Percentiles rank a stretch among this genome's conserved stretches.
Evolutionary conservation across 2,329 filamentous ascomycete species (phyloP).

Genomic region (Conoideocrella luteorostrata): DNA sequence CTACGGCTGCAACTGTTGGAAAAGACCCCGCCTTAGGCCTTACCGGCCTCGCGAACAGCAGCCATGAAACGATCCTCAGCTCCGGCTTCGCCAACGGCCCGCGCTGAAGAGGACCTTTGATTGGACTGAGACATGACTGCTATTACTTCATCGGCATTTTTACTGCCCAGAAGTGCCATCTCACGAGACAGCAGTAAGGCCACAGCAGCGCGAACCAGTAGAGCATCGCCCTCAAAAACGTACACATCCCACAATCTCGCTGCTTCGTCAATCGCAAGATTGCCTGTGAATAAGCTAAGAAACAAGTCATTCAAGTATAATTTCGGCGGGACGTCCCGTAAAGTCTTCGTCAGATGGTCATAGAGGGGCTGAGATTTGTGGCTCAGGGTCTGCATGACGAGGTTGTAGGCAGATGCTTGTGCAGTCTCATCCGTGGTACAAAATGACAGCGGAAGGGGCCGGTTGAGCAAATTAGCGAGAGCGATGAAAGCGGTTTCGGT

Average conservation of each 20-base stretch:
- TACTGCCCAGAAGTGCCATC: constrained; percentile 43
- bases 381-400: constrained; percentile 60
- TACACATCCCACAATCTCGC: constrained; percentile 75
- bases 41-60: constrained; percentile 28
- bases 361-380: constrained; percentile 60
- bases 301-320: constrained; percentile 56
- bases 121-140: constrained; percentile 27
- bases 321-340: constrained; percentile 40
- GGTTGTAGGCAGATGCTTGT: constrained; percentile 61
- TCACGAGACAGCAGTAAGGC: constrained; percentile 54
- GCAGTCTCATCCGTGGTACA: constrained; percentile 64
- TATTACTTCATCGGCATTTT: constrained; percentile 37
- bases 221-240: constrained; percentile 71
- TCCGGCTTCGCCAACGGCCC: constrained; percentile 33
- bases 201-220: constrained; percentile 64
- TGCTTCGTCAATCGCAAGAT: constrained; percentile 62
- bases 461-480: constrained; percentile 72
- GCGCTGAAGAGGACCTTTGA: constrained; percentile 22
- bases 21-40: constrained; percentile 15
- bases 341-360: constrained; percentile 51
- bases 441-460: constrained; percentile 68
- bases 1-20: neutral
- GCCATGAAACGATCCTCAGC: constrained; percentile 40
- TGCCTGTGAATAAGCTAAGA: constrained; percentile 55
- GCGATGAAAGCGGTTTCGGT: constrained; percentile 61